Conservation (phyloP, 495 filamentous ascomycete genomes). For the Penicillium angulare region DNA sequence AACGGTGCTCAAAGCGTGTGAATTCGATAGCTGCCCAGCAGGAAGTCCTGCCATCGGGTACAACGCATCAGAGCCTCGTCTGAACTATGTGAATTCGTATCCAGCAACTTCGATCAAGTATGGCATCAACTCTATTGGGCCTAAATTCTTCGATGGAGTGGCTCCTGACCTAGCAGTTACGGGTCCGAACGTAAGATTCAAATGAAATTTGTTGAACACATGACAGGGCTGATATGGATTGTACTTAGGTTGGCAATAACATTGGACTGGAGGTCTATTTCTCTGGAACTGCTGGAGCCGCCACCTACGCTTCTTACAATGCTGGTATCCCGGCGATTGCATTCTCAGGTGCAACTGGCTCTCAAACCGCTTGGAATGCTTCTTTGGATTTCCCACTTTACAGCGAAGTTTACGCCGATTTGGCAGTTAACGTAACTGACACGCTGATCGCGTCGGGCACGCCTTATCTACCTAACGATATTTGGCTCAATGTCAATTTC, state of each 20-base stretch:
- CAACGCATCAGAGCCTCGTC: conserved; percentile 53
- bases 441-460: conserved; percentile 49
- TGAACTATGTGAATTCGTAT: conserved; percentile 71
- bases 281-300: conserved; percentile 63
- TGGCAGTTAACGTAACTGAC: conserved; percentile 56
- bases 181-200: conserved; percentile 52
- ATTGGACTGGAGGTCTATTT: conserved; percentile 50
- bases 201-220: not conserved
- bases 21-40: conserved; percentile 58
- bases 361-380: conserved; percentile 51
- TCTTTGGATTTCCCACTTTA: conserved; percentile 41
- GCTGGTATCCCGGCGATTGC: conserved; percentile 60
- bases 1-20: conserved; percentile 44
- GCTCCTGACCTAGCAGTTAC: conserved; percentile 58
- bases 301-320: conserved; percentile 54
- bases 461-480: conserved; percentile 57
- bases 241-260: conserved; percentile 49
- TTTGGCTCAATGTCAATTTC: conserved; percentile 70
- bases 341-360: conserved; percentile 55
- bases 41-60: conserved; percentile 52
- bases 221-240: not conserved
- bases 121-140: conserved; percentile 56
- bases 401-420: conserved; percentile 57
- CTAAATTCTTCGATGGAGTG: conserved; percentile 46
- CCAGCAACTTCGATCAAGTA: conserved; percentile 63